Conservation (phyloP, 495 filamentous ascomycete species). For the Thozetella sp. region DNA sequence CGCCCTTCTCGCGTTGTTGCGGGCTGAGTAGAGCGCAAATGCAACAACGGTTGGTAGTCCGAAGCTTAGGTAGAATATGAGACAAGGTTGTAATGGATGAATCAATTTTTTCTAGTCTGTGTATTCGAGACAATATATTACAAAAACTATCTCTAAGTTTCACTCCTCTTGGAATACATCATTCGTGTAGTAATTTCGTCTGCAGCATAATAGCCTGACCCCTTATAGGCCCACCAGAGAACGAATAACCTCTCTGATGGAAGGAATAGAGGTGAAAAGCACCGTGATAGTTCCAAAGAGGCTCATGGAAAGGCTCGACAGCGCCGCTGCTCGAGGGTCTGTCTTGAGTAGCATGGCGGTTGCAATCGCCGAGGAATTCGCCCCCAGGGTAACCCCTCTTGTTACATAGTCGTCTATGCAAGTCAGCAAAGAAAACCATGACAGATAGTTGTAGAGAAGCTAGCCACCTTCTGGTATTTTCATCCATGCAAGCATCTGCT, state of each 20-base stretch:
- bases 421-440: not conserved
- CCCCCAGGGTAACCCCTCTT: constrained; percentile 54
- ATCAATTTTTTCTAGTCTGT: no score
- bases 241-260: constrained; percentile 32
- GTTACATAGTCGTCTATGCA: constrained; percentile 55
- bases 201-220: no score
- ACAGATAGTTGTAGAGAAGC: not conserved
- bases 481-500: constrained; percentile 35
- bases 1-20: constrained; percentile 70
- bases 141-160: no score
- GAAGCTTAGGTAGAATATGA: no score
- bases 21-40: constrained; percentile 31
- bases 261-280: constrained; percentile 49
- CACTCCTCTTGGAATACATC: no score
- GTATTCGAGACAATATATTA: no score
- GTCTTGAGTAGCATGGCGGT: constrained; percentile 51
- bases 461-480: constrained; percentile 47
- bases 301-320: constrained; percentile 55
- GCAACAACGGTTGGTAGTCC: no score
- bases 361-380: constrained; percentile 53
- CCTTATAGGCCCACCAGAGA: constrained; percentile 40
- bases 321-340: constrained; percentile 55
- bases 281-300: constrained; percentile 56
- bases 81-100: no score
- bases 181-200: no score